A percentile compares a stretch with the other conserved stretches of the same genome.
phyloP scores from a whole-genome alignment of 257 asterid genomes.

The Penstemon barbatus region DNA sequence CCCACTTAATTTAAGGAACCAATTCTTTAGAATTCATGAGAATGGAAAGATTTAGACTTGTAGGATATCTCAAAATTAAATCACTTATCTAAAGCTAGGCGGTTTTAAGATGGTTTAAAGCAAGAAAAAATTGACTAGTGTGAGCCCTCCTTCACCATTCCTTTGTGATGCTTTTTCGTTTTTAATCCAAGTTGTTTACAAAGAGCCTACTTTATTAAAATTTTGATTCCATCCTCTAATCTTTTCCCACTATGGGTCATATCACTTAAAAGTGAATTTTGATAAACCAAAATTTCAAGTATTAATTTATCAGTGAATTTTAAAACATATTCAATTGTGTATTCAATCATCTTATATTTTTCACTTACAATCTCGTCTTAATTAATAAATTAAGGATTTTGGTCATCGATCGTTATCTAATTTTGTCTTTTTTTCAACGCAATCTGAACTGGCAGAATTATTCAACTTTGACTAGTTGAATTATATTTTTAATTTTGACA shows the following conservation, averaged over 20 bases:
- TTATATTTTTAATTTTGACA: no score
- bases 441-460: no score
- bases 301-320: not conserved
- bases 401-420: no score
- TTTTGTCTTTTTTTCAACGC: no score
- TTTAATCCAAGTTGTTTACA: conserved; percentile 29
- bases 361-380: not conserved
- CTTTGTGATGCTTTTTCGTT: conserved; percentile 23
- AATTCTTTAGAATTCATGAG: conserved; percentile 8
- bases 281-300: not conserved
- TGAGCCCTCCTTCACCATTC: conserved; percentile 25
- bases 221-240: conserved; percentile 34
- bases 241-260: conserved; percentile 24
- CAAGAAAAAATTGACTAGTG: conserved; percentile 7
- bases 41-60: not conserved
- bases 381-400: not conserved
- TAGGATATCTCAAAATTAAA: no score
- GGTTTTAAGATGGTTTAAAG: conserved; percentile 22
- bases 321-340: not conserved
- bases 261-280: conserved; percentile 16
- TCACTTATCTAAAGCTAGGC: not conserved
- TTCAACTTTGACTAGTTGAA: no score
- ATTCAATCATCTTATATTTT: not conserved
- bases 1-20: no score
- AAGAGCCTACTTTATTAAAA: conserved; percentile 27